Evolutionary conservation across 73 alveolate species (phyloP), one percentile per base, ranked within the genome.

Genomic region (Diophrys appendiculata): DNA sequence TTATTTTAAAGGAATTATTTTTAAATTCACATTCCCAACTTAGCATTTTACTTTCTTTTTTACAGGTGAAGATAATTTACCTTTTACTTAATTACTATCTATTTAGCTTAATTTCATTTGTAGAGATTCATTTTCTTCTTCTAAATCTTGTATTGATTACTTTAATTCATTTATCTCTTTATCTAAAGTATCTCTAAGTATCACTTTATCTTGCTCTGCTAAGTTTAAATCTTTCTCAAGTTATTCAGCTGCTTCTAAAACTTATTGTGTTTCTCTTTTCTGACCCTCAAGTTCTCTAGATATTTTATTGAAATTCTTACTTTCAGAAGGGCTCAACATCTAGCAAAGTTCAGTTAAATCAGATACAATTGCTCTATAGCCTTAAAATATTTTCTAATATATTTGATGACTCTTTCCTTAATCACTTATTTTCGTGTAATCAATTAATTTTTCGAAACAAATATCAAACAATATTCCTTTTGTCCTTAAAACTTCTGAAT

Each of bases 1-100:
- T 88, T 90, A 80, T 81, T 90, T 92, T 31, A 93, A 80, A 0
- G 98, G 89, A 54, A 91, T 81, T 0, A 91, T 72, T 52, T 80
- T 80, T 13, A n/a, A n/a, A n/a, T n/a, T n/a, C n/a, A n/a, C n/a
- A n/a, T n/a, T n/a, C n/a, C n/a, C n/a, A n/a, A n/a, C n/a, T n/a
- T n/a, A n/a, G n/a, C n/a, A n/a, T n/a, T n/a, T n/a, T n/a, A n/a
- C n/a, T n/a, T n/a, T n/a, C n/a, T n/a, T n/a, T n/a, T n/a, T n/a
- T n/a, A n/a, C n/a, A n/a, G n/a, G n/a, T n/a, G n/a, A n/a, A n/a
- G n/a, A n/a, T n/a, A n/a, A n/a, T n/a, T n/a, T n/a, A n/a, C n/a
- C n/a, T n/a, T n/a, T n/a, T n/a, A n/a, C n/a, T n/a, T n/a, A n/a
- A n/a, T n/a, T n/a, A n/a, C n/a, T n/a, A n/a, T n/a, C n/a, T n/a